phyloP scores from a whole-genome alignment of 176 grass and related monocot genomes.

The Oryza meyeriana region DNA sequence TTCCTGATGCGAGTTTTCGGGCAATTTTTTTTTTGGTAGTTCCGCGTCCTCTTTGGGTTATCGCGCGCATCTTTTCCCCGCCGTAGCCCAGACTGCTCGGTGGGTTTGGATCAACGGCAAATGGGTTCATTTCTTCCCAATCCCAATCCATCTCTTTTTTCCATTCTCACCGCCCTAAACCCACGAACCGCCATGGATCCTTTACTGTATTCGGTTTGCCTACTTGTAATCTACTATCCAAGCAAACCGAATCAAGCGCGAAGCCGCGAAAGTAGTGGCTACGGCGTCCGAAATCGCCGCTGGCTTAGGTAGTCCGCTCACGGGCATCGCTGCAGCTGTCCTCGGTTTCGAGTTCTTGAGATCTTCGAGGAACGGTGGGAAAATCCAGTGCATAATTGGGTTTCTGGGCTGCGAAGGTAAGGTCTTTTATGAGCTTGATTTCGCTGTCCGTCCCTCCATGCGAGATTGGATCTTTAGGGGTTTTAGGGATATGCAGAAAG shows the following conservation, averaged over 20 bases:
- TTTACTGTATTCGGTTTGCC: neutral
- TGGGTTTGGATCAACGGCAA: neutral
- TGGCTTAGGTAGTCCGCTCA: neutral
- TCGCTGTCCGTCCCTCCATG: neutral
- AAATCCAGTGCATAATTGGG: neutral
- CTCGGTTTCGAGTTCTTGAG: neutral
- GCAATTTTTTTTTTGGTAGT: neutral
- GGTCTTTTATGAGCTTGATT: neutral
- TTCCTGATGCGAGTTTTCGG: neutral
- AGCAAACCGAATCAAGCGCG: neutral
- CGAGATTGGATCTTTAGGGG: constrained; percentile 1
- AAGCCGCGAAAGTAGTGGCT: neutral
- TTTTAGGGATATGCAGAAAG: neutral
- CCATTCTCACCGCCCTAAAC: too few species aligned
- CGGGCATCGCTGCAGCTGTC: too few species aligned
- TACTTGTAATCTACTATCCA: neutral
- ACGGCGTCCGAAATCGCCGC: neutral
- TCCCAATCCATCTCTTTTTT: too few species aligned
- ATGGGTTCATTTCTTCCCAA: too few species aligned
- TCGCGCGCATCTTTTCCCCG: too few species aligned
- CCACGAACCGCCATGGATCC: neutral
- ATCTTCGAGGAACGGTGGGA: neutral
- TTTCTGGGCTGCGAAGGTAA: neutral
- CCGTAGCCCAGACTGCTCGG: neutral
- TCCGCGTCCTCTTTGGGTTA: too few species aligned